A percentile compares a stretch with the other conserved stretches of the same genome.
phyloP scores from a whole-genome alignment of 1,139 yeast species.

The Yamadazyma oceani region DNA sequence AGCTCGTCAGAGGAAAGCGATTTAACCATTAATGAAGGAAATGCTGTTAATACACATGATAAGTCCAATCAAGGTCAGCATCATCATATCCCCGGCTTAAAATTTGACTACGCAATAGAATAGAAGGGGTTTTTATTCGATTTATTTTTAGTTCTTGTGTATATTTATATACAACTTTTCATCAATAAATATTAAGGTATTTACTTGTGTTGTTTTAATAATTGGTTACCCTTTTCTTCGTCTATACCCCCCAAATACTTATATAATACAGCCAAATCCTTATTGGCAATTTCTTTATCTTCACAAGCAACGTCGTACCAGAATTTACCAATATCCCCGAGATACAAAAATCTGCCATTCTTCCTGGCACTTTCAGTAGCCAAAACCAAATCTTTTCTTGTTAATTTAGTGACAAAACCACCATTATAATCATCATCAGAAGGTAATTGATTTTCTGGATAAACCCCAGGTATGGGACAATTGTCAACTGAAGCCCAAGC shows the following conservation, averaged over 20 bases:
- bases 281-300: constrained; percentile 39
- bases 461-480: constrained; percentile 57
- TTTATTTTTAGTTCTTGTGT: too few species aligned
- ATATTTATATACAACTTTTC: not conserved
- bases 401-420: constrained; percentile 56
- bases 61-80: constrained; percentile 4
- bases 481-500: constrained; percentile 63
- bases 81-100: constrained; percentile 11
- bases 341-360: constrained; percentile 34
- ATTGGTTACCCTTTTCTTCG: constrained; percentile 16
- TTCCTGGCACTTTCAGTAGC: constrained; percentile 51
- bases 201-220: constrained; percentile 9
- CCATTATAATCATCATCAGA: constrained; percentile 50
- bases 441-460: constrained; percentile 46
- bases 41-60: constrained; percentile 3
- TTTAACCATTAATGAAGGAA: constrained; percentile 15
- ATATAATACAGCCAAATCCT: constrained; percentile 47
- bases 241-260: constrained; percentile 44
- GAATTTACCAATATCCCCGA: constrained; percentile 42
- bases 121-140: too few species aligned
- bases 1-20: constrained; percentile 18
- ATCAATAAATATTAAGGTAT: not conserved
- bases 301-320: constrained; percentile 51
- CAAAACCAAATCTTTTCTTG: constrained; percentile 57
- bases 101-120: constrained; percentile 11